phyloP scores from a whole-genome alignment of 306 rosid genomes.

The Begonia fuchsioides region DNA sequence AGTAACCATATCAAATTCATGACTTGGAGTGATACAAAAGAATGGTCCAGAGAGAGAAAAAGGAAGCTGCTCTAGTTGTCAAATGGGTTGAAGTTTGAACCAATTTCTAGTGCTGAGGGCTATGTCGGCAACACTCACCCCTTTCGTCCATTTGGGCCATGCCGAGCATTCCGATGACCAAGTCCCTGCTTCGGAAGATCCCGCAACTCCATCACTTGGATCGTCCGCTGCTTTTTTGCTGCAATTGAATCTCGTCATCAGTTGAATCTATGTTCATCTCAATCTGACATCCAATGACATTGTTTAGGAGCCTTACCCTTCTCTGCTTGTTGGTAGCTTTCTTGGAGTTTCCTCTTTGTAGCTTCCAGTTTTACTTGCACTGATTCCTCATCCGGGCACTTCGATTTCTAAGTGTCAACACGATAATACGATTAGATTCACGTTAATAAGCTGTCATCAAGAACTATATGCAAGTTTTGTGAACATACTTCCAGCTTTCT shows the following conservation, averaged over 20 bases:
- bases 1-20: too few relatives aligned
- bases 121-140: neutral
- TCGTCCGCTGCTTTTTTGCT: conserved; percentile 88
- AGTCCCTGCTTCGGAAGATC: conserved; percentile 75
- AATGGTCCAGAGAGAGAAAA: too few relatives aligned
- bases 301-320: too few relatives aligned
- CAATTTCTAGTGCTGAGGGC: too few relatives aligned
- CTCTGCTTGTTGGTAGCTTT: conserved; percentile 86
- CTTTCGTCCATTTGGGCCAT: conserved; percentile 32
- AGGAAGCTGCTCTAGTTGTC: too few relatives aligned
- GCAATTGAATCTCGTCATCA: conserved; percentile 12
- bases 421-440: conserved; percentile 12
- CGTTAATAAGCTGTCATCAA: neutral
- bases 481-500: conserved; percentile 54
- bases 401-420: conserved; percentile 25
- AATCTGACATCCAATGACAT: neutral
- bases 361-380: conserved; percentile 74
- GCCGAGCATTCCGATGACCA: conserved; percentile 40
- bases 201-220: conserved; percentile 89
- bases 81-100: too few relatives aligned
- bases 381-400: conserved; percentile 42
- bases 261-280: neutral
- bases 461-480: conserved; percentile 1
- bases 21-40: too few relatives aligned
- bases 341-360: conserved; percentile 90